Conservation (phyloP, 305 asterid species). For the Fraxinus sp. region DNA sequence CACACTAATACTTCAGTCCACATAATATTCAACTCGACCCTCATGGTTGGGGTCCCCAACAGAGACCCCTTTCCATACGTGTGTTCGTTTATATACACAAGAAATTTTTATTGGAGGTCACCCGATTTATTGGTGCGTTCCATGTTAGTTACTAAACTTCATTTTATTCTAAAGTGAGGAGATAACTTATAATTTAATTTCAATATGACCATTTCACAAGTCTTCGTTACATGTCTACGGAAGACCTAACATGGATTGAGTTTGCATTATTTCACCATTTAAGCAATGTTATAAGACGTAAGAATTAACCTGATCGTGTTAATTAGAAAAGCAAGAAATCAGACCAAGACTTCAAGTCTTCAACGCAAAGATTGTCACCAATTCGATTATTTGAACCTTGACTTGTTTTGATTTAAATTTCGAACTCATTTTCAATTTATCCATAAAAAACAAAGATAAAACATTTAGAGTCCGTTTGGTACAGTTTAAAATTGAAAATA, state of each 20-base stretch:
- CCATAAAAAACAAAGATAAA: too few species aligned
- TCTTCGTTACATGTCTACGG: not conserved
- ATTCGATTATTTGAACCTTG: too few species aligned
- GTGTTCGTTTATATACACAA: not conserved
- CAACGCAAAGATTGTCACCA: not conserved
- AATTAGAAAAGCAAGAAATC: not conserved
- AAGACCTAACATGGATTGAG: not conserved
- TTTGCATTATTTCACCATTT: not conserved
- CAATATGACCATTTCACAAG: not conserved
- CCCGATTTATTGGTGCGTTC: not conserved
- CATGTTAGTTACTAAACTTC: not conserved
- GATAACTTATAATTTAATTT: not conserved
- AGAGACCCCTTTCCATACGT: not conserved
- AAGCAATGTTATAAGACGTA: not conserved
- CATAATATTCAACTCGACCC: not conserved
- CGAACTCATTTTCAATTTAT: too few species aligned
- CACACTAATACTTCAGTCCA: not conserved
- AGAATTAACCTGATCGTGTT: not conserved
- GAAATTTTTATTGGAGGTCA: not conserved
- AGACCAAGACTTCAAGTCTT: not conserved
- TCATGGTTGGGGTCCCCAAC: not conserved
- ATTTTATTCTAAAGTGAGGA: not conserved
- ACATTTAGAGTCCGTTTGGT: too few species aligned
- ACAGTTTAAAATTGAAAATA: too few species aligned
- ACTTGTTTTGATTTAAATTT: too few species aligned